Evolutionary conservation across 2,329 filamentous ascomycete genomes (phyloP), one percentile per base, ranked within the genome.

Genomic region (Sporothrix curviconia): DNA sequence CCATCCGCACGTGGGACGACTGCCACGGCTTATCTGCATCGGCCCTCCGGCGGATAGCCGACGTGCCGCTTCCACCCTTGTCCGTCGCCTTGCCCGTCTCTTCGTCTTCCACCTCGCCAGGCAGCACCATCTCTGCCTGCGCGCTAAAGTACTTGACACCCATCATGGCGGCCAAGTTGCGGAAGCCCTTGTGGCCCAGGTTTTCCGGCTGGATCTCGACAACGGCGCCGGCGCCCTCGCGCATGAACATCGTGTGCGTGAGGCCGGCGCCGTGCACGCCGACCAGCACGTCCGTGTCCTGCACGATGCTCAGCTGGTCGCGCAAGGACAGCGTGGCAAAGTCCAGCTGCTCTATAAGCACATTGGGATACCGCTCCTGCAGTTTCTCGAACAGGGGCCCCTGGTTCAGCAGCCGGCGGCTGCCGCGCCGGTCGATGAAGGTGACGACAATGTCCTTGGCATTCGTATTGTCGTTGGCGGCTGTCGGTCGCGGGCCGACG

Each of bases 181-280:
- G 67, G 59, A 76, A 78, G 1, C 71, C 72, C 55, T 67, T 68
- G 60, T 73, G 66, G 56, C 71, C 65, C 15, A 68, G 59, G 1
- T 62, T 64, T 1, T 61, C 60, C 2, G 75, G 75, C 34, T 72
- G 63, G 25, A 78, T 75, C 65, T 78, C 74, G 6, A 77, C 70
- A 7, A 77, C 62, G 15, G 68, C 69, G 2, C 64, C 65, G 1
- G 66, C 66, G 6, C 64, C 63, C 4, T 39, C 36, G 22, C 66
- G 64, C 60, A 76, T 65, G 56, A 76, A 78, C 61, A 77, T 68
- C 1, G 63, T 61, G 59, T 76, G 73, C 4, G 74, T 72, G 15
- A 77, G 64, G 0, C 72, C 74, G 0, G 74, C 73, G 42, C 75
- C 75, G 62, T 77, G 74, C 1, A 74, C 69, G 30, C 74, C 74